These are phyloP conservation scores for Malassezia obtusa DNA, from an alignment of 1,284 basidiomycete species.

Conservation along the genomic window DNA sequence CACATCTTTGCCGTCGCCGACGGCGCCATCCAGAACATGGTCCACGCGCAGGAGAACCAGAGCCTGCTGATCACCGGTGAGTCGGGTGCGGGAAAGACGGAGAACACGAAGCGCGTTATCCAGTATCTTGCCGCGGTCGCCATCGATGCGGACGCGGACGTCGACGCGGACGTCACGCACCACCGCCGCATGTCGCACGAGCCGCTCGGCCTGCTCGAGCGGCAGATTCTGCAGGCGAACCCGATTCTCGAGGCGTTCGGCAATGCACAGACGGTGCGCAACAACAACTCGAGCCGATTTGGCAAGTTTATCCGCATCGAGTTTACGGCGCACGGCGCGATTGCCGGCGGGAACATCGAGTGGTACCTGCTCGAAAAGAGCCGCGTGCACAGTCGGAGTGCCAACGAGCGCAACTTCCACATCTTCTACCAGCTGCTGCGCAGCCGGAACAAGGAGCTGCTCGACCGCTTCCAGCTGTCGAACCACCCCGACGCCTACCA, in stretches of 20 bases:
- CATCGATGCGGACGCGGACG: constrained; percentile 49
- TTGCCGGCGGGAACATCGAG: constrained; percentile 94
- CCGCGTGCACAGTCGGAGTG: constrained; percentile 56
- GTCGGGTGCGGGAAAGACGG: constrained; percentile 97
- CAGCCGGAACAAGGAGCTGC: constrained; percentile 40
- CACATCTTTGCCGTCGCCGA: constrained; percentile 97
- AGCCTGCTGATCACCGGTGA: constrained; percentile 98
- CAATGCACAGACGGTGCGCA: constrained; percentile 95
- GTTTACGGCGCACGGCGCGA: constrained; percentile 85
- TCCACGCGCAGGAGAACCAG: constrained; percentile 91
- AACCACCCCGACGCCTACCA: constrained; percentile 68
- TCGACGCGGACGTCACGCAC: constrained; percentile 13
- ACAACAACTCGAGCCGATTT: constrained; percentile 98
- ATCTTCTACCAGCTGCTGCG: constrained; percentile 78
- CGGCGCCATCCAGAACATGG: constrained; percentile 96
- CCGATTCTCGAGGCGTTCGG: constrained; percentile 97
- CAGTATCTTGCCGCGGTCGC: constrained; percentile 98
- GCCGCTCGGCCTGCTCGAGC: constrained; percentile 73
- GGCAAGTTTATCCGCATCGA: constrained; percentile 93
- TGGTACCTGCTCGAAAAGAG: constrained; percentile 99
- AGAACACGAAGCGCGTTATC: constrained; percentile 99
- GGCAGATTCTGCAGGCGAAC: constrained; percentile 95
- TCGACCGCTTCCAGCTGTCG: constrained; percentile 61
- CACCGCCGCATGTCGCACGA: constrained; percentile 30
- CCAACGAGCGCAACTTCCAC: constrained; percentile 77